phyloP scores from a whole-genome alignment of 2,329 filamentous ascomycete species.

The Curvularia eragrostidis region DNA sequence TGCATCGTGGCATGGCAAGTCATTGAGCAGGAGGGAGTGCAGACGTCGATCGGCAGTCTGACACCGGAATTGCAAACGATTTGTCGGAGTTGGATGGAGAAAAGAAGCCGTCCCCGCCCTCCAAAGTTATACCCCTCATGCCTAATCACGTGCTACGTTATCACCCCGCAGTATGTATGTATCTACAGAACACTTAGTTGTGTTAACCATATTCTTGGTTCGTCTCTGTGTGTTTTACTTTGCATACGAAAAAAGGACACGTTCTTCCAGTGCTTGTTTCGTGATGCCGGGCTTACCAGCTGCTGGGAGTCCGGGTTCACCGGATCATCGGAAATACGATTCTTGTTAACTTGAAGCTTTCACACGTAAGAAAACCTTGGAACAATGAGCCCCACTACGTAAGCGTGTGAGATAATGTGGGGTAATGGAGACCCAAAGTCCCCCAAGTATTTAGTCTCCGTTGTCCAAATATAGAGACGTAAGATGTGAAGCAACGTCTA shows the following conservation, averaged over 20 bases:
- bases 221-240: background rate
- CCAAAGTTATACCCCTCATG: background rate
- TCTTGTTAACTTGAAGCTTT: too few relatives aligned
- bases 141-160: background rate
- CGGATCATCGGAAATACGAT: too few relatives aligned
- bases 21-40: background rate
- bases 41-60: background rate
- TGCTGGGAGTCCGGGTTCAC: background rate
- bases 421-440: background rate
- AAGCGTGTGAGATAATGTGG: background rate
- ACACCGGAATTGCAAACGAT: background rate
- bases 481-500: background rate
- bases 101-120: background rate
- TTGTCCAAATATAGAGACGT: background rate
- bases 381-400: background rate
- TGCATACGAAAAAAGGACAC: background rate
- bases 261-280: too few relatives aligned
- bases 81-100: background rate
- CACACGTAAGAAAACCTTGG: background rate
- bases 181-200: background rate
- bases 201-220: background rate
- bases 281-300: background rate
- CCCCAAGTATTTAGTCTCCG: background rate
- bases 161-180: background rate
- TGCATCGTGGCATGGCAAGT: background rate